A percentile compares a stretch with the other conserved stretches of the same genome.
Evolutionary conservation across 2,329 filamentous ascomycete genomes (phyloP).

Genomic region (Aspergillus awamori): DNA sequence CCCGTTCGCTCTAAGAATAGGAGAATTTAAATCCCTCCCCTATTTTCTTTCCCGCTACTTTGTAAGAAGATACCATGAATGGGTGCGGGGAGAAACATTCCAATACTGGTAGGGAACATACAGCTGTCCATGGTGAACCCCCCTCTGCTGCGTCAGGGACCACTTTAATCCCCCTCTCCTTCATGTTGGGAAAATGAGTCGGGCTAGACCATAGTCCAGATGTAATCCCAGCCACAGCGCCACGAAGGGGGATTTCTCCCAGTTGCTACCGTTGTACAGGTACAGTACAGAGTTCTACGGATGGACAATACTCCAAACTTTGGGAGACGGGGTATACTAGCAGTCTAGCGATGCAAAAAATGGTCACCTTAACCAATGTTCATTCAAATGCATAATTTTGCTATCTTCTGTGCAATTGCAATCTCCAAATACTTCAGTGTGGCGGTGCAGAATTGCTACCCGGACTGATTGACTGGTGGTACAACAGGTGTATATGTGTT

Average conservation of each 20-base stretch:
- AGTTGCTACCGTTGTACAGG: slow-evolving; percentile 1
- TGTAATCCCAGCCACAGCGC: slow-evolving; percentile 23
- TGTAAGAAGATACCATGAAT: neutral
- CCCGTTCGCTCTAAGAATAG: neutral
- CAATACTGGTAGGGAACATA: slow-evolving; percentile 12
- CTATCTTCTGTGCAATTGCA: neutral
- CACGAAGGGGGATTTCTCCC: neutral
- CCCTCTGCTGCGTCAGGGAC: slow-evolving; percentile 14
- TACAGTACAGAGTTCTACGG: neutral
- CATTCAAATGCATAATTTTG: neutral
- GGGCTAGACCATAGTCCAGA: slow-evolving; percentile 25
- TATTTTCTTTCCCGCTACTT: neutral
- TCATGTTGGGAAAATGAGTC: slow-evolving; percentile 12
- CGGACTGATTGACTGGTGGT: slow-evolving; percentile 1
- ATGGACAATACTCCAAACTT: neutral
- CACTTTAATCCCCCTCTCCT: neutral
- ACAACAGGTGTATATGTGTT: neutral
- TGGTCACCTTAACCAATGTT: neutral
- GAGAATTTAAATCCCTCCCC: slow-evolving; percentile 12
- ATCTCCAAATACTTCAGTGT: slow-evolving; percentile 12
- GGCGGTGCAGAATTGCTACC: slow-evolving; percentile 10
- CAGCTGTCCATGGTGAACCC: neutral
- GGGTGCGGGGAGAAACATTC: neutral
- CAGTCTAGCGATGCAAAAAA: neutral
- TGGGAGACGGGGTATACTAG: neutral